Evolutionary conservation across 2,329 filamentous ascomycete genomes (phyloP), one percentile per base, ranked within the genome.

Genomic region (Talaromyces sp.): DNA sequence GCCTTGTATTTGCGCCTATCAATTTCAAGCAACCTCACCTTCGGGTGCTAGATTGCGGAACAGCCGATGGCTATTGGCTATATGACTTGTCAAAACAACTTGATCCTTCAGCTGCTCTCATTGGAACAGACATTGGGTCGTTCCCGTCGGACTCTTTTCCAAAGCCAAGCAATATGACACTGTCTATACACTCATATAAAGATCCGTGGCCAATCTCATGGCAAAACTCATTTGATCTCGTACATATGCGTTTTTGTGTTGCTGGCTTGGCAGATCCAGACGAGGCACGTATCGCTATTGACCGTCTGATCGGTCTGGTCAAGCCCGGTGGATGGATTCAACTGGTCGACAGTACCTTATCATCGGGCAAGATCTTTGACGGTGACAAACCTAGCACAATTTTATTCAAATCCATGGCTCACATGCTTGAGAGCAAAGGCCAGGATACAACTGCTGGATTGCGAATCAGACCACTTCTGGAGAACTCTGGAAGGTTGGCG

Each of bases 271-370:
- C 40, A 19, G 36, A 51, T 52, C 45, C 45, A 3, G 31, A 48
- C 22, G 55, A 51, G 25, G 55, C 55, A 35, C 43, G 36, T 10
- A 31, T 51, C 11, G 55, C 55, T 35, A 45, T 57, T n/a, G 36
- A 57, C n/a, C 25, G 48, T 8, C 45, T 57, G 15, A 52, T 57
- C 15, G 36, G 22, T 21, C 55, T 57, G 4, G 45, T 64, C 2
- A 57, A 61, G 36, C 64, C 64, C 11, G 63, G 71, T 36, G 71
- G 69, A 36, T 73, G 68, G 66, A 65, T 73, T 5, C 72, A 75
- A 62, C 63, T 69, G 28, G 70, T 69, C 46, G 72, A 74, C 15
- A 56, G 53, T 13, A 56, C 53, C 2, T 48, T 56, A 19, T 21
- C 31, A 31, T 25, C 40, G 1, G 53, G 37, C 2, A 40, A 48